These are phyloP conservation scores for Chamaecrista fasciculata DNA, from an alignment of 306 rosid species.

Conservation along the genomic window DNA sequence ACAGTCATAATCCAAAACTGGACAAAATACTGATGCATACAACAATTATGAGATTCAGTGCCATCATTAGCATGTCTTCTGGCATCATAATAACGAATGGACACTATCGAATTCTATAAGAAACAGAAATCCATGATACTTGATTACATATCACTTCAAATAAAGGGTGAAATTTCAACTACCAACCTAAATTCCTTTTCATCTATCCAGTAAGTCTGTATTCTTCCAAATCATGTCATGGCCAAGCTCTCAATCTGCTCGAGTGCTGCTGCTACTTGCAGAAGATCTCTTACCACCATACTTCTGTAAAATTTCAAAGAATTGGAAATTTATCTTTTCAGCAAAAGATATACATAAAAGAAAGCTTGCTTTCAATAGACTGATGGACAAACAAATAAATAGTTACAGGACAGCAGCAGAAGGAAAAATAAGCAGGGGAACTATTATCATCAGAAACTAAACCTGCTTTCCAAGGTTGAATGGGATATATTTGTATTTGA, in stretches of 20 bases:
- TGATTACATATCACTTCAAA: constrained; percentile 35
- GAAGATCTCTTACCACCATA: constrained; percentile 47
- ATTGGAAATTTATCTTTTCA: background rate
- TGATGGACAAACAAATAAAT: background rate
- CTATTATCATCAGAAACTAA: background rate
- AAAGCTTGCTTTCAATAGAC: background rate
- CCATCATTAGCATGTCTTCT: constrained; percentile 30
- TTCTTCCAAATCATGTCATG: constrained; percentile 24
- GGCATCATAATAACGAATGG: constrained; percentile 26
- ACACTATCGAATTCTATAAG: constrained; percentile 33
- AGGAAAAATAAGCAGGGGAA: constrained; percentile 6
- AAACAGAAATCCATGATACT: constrained; percentile 39
- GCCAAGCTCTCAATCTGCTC: constrained; percentile 44
- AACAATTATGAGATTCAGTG: constrained; percentile 33
- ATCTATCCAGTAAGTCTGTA: constrained; percentile 25
- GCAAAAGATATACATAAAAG: background rate
- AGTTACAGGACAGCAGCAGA: background rate
- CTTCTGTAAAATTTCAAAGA: constrained; percentile 36
- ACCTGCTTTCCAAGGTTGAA: constrained; percentile 91
- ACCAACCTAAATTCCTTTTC: constrained; percentile 36
- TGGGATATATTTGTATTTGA: constrained; percentile 82
- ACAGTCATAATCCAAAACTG: constrained; percentile 25
- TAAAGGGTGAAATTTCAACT: constrained; percentile 31
- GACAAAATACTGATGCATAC: constrained; percentile 32
- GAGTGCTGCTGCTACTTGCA: constrained; percentile 42